Evolutionary conservation across 2,329 filamentous ascomycete species (phyloP).

Genomic region (Colletotrichum scovillei): DNA sequence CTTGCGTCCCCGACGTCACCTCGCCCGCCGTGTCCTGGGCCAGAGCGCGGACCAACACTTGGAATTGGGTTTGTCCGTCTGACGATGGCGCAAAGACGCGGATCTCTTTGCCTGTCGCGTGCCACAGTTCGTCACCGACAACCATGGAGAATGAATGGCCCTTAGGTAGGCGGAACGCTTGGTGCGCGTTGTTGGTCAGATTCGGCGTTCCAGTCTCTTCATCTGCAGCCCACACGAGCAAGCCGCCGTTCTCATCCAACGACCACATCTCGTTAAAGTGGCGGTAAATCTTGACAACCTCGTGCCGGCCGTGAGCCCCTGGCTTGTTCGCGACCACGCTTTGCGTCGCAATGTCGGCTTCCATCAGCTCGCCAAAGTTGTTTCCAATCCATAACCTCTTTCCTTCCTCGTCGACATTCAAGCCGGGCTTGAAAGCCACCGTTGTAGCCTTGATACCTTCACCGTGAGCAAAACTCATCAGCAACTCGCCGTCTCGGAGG

Average conservation of each 20-base stretch:
- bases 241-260: constrained; percentile 86
- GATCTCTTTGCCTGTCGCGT: constrained; percentile 88
- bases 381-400: constrained; percentile 89
- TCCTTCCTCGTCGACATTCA: constrained; percentile 83
- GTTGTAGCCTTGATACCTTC: constrained; percentile 87
- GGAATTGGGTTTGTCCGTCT: constrained; percentile 76
- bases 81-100: constrained; percentile 82
- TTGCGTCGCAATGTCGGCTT: constrained; percentile 84
- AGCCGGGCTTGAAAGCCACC: constrained; percentile 85
- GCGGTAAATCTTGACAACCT: constrained; percentile 87
- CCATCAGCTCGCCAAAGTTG: constrained; percentile 86
- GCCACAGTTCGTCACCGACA: constrained; percentile 87
- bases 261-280: constrained; percentile 94
- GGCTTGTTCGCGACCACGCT: constrained; percentile 75
- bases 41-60: constrained; percentile 78
- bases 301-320: constrained; percentile 79
- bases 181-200: constrained; percentile 75
- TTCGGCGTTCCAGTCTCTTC: constrained; percentile 74
- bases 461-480: constrained; percentile 85
- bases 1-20: constrained; percentile 83
- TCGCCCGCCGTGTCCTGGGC: constrained; percentile 81
- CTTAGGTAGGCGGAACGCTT: constrained; percentile 81
- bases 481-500: constrained; percentile 80
- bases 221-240: constrained; percentile 89
- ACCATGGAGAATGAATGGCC: constrained; percentile 91